Conservation (phyloP, 768 basidiomycete species). For the Dentipellis sp. region DNA sequence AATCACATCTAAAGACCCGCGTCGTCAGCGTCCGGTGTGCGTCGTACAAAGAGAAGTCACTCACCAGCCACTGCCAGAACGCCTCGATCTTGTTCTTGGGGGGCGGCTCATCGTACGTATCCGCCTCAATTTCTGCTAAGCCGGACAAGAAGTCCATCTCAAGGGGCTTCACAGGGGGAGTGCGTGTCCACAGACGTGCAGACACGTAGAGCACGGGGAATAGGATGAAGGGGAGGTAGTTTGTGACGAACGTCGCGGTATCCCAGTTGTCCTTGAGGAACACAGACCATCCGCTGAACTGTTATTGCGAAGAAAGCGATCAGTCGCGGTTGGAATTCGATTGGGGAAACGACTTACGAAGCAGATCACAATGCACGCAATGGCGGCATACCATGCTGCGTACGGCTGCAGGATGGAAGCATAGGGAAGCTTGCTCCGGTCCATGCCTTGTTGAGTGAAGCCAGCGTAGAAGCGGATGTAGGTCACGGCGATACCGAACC, state of each 20-base stretch:
- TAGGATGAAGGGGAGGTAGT: slow-evolving; percentile 55
- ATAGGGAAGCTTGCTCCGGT: slow-evolving; percentile 66
- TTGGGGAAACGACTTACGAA: slow-evolving; percentile 35
- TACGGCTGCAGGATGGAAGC: slow-evolving; percentile 57
- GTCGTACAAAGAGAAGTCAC: neutral
- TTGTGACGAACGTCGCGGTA: slow-evolving; percentile 65
- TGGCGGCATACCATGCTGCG: slow-evolving; percentile 48
- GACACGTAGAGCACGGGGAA: slow-evolving; percentile 70
- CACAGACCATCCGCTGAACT: slow-evolving; percentile 41
- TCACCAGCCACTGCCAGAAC: slow-evolving; percentile 73
- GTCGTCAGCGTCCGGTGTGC: neutral
- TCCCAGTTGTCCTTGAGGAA: slow-evolving; percentile 48
- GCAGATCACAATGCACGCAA: slow-evolving; percentile 37
- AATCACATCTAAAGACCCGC: neutral
- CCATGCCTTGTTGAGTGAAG: slow-evolving; percentile 67
- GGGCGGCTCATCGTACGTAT: slow-evolving; percentile 50
- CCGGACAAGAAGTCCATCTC: slow-evolving; percentile 83
- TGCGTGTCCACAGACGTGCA: slow-evolving; percentile 45
- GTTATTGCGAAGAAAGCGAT: slow-evolving; percentile 22
- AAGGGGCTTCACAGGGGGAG: slow-evolving; percentile 33
- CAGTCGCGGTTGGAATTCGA: neutral
- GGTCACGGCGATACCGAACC: slow-evolving; percentile 38
- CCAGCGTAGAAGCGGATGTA: slow-evolving; percentile 74
- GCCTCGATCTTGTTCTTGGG: slow-evolving; percentile 59
- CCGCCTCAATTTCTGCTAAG: slow-evolving; percentile 25